phyloP scores from a whole-genome alignment of 1,284 basidiomycete genomes.

The Meira nashicola region DNA sequence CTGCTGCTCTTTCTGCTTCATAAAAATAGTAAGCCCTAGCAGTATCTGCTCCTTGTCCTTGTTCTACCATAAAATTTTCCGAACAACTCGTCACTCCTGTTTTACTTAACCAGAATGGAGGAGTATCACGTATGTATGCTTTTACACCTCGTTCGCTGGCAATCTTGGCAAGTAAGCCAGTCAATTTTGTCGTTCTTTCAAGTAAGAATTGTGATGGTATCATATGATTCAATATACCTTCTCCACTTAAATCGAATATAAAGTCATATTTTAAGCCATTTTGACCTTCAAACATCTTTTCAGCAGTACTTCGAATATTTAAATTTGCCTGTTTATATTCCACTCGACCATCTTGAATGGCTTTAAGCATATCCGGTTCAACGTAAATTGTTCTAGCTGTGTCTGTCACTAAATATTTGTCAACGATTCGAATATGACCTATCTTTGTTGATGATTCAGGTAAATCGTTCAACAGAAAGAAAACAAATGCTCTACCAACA shows the following conservation, averaged over 20 bases:
- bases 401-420: slow-evolving; percentile 30
- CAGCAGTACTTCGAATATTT: slow-evolving; percentile 15
- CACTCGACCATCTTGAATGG: slow-evolving; percentile 28
- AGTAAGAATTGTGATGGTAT: slow-evolving; percentile 27
- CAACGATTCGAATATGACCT: slow-evolving; percentile 30
- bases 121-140: slow-evolving; percentile 35
- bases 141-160: slow-evolving; percentile 20
- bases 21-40: slow-evolving; percentile 33
- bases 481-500: slow-evolving; percentile 27
- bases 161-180: slow-evolving; percentile 22
- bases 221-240: slow-evolving; percentile 21
- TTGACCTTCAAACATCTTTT: slow-evolving; percentile 22
- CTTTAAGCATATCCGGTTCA: slow-evolving; percentile 23
- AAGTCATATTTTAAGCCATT: slow-evolving; percentile 25
- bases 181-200: slow-evolving; percentile 32
- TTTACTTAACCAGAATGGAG: slow-evolving; percentile 25
- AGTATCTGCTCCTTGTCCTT: slow-evolving; percentile 15
- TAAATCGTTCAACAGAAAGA: slow-evolving; percentile 19
- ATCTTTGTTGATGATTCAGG: slow-evolving; percentile 12
- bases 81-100: slow-evolving; percentile 19
- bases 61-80: slow-evolving; percentile 15
- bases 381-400: slow-evolving; percentile 22
- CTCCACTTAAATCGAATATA: slow-evolving; percentile 40
- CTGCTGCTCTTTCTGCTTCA: slow-evolving; percentile 35
- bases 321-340: slow-evolving; percentile 40